Evolutionary conservation across 2,329 filamentous ascomycete species (phyloP).

Genomic region (Chrysosporium keratinophilum): DNA sequence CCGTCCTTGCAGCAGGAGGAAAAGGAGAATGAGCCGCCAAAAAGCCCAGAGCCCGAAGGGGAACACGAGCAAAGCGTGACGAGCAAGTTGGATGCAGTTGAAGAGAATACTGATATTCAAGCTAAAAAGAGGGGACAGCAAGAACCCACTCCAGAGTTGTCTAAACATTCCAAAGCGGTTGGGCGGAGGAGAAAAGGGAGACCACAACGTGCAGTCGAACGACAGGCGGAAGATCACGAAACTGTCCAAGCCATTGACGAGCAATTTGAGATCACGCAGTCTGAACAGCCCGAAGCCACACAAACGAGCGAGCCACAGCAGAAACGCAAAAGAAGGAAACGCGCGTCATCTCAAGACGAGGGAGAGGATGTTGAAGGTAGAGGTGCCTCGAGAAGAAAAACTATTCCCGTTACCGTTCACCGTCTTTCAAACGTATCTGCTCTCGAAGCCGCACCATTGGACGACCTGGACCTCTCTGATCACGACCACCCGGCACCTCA

Average conservation of each 20-base stretch:
- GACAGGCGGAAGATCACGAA: background rate
- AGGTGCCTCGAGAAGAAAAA: constrained; percentile 5
- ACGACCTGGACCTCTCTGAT: constrained; percentile 18
- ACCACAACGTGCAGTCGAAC: background rate
- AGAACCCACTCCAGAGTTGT: background rate
- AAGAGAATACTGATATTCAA: background rate
- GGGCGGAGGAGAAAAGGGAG: background rate
- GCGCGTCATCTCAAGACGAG: background rate
- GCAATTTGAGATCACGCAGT: constrained; percentile 3
- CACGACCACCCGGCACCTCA: constrained; percentile 25
- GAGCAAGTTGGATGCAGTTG: background rate
- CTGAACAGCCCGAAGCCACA: constrained; percentile 9
- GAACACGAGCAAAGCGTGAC: background rate
- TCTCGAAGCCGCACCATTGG: constrained; percentile 19
- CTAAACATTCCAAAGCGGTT: background rate
- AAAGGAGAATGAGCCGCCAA: background rate
- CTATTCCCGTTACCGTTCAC: constrained; percentile 34
- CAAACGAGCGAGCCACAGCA: constrained; percentile 12
- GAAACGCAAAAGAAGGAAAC: constrained; percentile 16
- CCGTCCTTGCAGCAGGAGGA: background rate
- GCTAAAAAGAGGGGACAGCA: background rate
- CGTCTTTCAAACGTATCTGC: constrained; percentile 30
- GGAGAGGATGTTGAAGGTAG: background rate
- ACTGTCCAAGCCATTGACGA: background rate
- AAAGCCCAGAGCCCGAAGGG: background rate